Percentiles rank a stretch among this genome's conserved stretches.
phyloP scores from a whole-genome alignment of 2,329 filamentous ascomycete species.

The Graphilbum sp. region DNA sequence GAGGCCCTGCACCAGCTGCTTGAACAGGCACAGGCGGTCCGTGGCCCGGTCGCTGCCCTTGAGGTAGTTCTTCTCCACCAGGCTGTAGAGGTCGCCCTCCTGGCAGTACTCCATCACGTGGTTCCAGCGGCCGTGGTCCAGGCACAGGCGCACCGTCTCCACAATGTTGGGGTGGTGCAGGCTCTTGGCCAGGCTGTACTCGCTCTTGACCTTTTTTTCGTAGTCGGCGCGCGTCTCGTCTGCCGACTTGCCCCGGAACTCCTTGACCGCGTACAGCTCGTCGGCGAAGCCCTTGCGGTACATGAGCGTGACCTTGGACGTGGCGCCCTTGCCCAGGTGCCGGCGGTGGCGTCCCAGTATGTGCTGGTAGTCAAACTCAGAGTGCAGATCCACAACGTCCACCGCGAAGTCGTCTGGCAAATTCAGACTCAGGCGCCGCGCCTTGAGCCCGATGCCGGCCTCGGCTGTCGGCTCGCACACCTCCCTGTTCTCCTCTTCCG shows the following conservation, averaged over 20 bases:
- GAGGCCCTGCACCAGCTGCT: slow-evolving; percentile 71
- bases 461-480: slow-evolving; percentile 33
- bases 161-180: slow-evolving; percentile 79
- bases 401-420: slow-evolving; percentile 60
- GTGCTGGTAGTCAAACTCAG: slow-evolving; percentile 55
- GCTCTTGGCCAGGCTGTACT: slow-evolving; percentile 76
- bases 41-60: slow-evolving; percentile 43
- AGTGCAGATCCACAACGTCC: slow-evolving; percentile 49
- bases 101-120: slow-evolving; percentile 89
- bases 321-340: slow-evolving; percentile 66
- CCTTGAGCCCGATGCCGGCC: slow-evolving; percentile 59
- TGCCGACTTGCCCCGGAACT: slow-evolving; percentile 59
- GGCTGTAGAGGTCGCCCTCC: slow-evolving; percentile 61
- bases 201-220: slow-evolving; percentile 78
- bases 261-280: slow-evolving; percentile 71
- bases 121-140: slow-evolving; percentile 61
- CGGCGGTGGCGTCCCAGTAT: slow-evolving; percentile 59
- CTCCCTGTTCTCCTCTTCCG: no score
- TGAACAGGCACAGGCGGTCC: slow-evolving; percentile 73
- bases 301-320: slow-evolving; percentile 72
- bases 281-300: slow-evolving; percentile 45
- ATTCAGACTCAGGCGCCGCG: slow-evolving; percentile 58
- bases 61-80: slow-evolving; percentile 59
- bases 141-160: slow-evolving; percentile 61
- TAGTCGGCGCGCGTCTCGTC: slow-evolving; percentile 60